Evolutionary conservation across 1,284 basidiomycete genomes (phyloP).

Genomic region (Leccinum griseonigrum): DNA sequence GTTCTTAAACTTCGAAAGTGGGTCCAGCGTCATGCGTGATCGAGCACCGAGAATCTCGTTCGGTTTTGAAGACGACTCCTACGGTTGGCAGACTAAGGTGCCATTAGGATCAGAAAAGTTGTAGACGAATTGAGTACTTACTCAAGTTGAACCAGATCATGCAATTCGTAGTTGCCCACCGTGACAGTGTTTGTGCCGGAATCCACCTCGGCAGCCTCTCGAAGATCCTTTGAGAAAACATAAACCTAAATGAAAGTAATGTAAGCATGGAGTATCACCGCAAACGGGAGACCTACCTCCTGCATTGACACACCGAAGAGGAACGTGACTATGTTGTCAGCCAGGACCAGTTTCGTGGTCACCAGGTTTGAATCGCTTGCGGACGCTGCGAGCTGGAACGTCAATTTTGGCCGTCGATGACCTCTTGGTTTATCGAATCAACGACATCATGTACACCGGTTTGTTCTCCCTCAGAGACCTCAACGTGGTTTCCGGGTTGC

Average conservation of each 20-base stretch:
- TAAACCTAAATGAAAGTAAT: conserved; percentile 59
- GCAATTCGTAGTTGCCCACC: conserved; percentile 83
- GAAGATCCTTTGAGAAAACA: conserved; percentile 96
- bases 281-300: conserved; percentile 54
- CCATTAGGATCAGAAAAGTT: conserved; percentile 6
- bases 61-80: conserved; percentile 67
- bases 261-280: background rate
- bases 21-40: conserved; percentile 42
- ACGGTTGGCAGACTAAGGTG: conserved; percentile 44
- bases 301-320: conserved; percentile 96
- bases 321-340: conserved; percentile 92
- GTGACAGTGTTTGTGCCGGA: conserved; percentile 71
- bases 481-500: conserved; percentile 97
- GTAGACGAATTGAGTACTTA: conserved; percentile 38
- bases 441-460: conserved; percentile 53
- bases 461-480: conserved; percentile 97
- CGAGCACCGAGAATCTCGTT: conserved; percentile 67
- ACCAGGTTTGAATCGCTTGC: conserved; percentile 84
- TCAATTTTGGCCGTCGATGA: conserved; percentile 79
- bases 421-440: conserved; percentile 83
- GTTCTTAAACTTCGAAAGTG: conserved; percentile 14
- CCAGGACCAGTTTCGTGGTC: conserved; percentile 97
- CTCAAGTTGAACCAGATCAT: conserved; percentile 97
- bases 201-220: conserved; percentile 96
- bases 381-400: conserved; percentile 84